Base-by-base conservation (phyloP, 805 yeast genomes). In the Ogataea angusta region DNA sequence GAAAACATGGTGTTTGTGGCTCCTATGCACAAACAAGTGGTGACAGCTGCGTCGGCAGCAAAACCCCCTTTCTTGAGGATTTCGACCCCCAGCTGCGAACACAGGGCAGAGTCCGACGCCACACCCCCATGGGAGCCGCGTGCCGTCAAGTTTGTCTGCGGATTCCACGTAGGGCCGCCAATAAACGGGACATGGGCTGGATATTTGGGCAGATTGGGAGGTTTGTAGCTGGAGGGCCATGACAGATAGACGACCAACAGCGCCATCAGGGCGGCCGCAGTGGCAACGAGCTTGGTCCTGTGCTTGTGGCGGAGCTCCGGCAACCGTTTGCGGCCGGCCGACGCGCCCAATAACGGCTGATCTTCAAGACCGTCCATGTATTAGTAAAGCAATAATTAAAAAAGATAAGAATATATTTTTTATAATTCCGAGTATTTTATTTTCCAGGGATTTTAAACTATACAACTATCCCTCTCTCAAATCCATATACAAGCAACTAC, bases 31-130 rank as follows among this genome's bases (percentile, higher is more conserved):
- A 91, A 68, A 0, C 95, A 87, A 10, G 86, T 85, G 0, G 95
- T 83, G 2, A 91, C 82, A 0, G 95, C 86, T 0, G 96, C 95
- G 59, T 91, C 99, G 0, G 95, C 96, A 2, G 97, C 96, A 53
- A 78, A 82, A 0, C 96, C 95, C 6, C 78, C 79, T 16, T 53
- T 49, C 38, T 62, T 53, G 22, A 84, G 60, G 13, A 85, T 76
- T 5, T 70, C 63, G 5, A 69, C 70, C 6, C 88, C 93, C 70
- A 83, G 57, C 13, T 67, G 53, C 1, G 90, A 82, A 56, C 93
- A 84, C 12, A 63, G 43, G 8, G 76, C 78, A 2, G 77, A 75
- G 55, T 85, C 93, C 28, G 79, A 70, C 2, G 86, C 76, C 8
- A 84, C 87, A 56, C 85, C 85, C 6, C 81, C 88, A 13, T 69